These are phyloP conservation scores for Meira nashicola DNA, from an alignment of 1,284 basidiomycete genomes.

Conservation along the genomic window DNA sequence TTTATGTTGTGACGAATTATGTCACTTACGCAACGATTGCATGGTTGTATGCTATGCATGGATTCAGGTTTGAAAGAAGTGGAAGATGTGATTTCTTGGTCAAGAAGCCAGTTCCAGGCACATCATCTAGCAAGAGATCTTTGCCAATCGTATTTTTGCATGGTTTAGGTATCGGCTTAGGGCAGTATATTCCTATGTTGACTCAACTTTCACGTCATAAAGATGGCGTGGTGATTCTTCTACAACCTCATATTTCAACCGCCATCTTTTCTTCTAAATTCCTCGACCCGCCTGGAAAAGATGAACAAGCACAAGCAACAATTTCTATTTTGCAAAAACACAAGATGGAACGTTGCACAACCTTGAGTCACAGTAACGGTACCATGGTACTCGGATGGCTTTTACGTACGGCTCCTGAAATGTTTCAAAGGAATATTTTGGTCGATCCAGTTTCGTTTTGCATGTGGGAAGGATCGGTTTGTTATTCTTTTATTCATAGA, in stretches of 20 bases:
- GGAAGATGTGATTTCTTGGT: slow-evolving; percentile 41
- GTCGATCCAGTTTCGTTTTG: slow-evolving; percentile 28
- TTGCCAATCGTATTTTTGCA: slow-evolving; percentile 32
- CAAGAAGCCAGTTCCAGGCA: slow-evolving; percentile 20
- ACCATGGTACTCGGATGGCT: slow-evolving; percentile 27
- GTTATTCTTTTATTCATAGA: slow-evolving; percentile 19
- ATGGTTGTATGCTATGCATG: slow-evolving; percentile 17
- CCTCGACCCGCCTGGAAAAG: slow-evolving; percentile 17
- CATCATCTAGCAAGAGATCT: slow-evolving; percentile 16
- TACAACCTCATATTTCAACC: slow-evolving; percentile 24
- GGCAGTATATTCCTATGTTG: slow-evolving; percentile 23
- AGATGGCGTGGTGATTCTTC: slow-evolving; percentile 19
- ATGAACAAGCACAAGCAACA: slow-evolving; percentile 20
- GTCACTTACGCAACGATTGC: slow-evolving; percentile 9
- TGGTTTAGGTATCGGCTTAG: slow-evolving; percentile 28
- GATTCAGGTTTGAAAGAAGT: slow-evolving; percentile 22
- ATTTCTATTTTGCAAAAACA: slow-evolving; percentile 3
- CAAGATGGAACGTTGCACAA: slow-evolving; percentile 11
- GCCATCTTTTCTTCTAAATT: slow-evolving; percentile 14
- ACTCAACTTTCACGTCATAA: slow-evolving; percentile 14
- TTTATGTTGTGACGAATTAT: slow-evolving; percentile 11
- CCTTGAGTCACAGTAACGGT: slow-evolving; percentile 22
- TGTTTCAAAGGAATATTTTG: slow-evolving; percentile 18
- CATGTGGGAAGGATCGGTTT: slow-evolving; percentile 24
- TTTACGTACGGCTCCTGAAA: slow-evolving; percentile 16